These are phyloP conservation scores for Teunomyces kruisii DNA, from an alignment of 805 yeast species.

Conservation along the genomic window DNA sequence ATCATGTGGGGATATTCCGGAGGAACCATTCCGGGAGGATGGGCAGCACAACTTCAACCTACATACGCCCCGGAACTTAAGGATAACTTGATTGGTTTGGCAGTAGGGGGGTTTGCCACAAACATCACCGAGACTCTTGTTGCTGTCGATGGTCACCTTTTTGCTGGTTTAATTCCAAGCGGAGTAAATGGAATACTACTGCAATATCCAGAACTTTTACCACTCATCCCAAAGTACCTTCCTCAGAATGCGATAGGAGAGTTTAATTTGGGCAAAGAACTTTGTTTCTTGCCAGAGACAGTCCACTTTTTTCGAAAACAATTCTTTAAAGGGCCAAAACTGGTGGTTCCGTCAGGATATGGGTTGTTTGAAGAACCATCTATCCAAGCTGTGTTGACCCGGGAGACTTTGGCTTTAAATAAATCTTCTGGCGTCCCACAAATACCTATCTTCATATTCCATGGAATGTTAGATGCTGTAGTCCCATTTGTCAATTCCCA, in stretches of 20 bases:
- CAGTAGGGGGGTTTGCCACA: slow-evolving; percentile 36
- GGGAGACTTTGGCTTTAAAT: background rate
- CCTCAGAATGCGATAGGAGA: slow-evolving; percentile 5
- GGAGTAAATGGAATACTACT: slow-evolving; percentile 30
- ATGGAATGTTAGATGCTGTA: slow-evolving; percentile 9
- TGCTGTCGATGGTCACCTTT: slow-evolving; percentile 21
- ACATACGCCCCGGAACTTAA: slow-evolving; percentile 21
- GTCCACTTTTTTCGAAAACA: too few relatives aligned
- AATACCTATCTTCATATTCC: slow-evolving; percentile 10
- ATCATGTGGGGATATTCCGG: slow-evolving; percentile 26
- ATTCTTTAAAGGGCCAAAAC: too few relatives aligned
- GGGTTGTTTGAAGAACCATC: background rate
- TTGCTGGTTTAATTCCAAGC: slow-evolving; percentile 28
- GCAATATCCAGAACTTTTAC: slow-evolving; percentile 26
- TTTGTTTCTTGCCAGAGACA: too few relatives aligned
- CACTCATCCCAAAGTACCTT: background rate
- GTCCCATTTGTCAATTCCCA: slow-evolving; percentile 7
- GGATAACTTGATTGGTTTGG: slow-evolving; percentile 23
- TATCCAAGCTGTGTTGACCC: background rate
- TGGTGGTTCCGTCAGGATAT: too few relatives aligned
- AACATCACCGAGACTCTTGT: slow-evolving; percentile 26
- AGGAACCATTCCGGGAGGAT: slow-evolving; percentile 21
- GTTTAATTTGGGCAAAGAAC: too few relatives aligned
- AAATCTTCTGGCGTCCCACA: slow-evolving; percentile 1
- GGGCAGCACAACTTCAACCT: slow-evolving; percentile 25